Evolutionary conservation across 805 yeast genomes (phyloP), one percentile per base, ranked within the genome.

Genomic region (Hanseniaspora mollemarum): DNA sequence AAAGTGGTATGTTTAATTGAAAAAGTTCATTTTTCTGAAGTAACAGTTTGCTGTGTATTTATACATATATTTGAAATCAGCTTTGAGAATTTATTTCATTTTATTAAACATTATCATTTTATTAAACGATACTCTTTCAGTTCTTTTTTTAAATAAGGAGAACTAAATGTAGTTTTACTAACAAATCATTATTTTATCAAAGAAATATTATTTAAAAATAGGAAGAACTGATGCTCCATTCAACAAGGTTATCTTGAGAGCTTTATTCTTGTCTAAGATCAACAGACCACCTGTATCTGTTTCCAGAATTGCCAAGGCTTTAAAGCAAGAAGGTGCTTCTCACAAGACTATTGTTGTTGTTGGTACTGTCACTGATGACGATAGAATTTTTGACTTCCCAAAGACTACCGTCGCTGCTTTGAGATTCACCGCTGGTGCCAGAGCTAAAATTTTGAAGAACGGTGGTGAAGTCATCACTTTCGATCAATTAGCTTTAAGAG

Each of bases 401-500:
- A 88, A 88, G 83, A 76, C 90, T 68, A 85, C 97, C 61, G 86
- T 92, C 66, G 97, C 98, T 69, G 99, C 98, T 74, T 83, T 92
- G 74, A 87, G 95, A 77, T 88, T 92, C 87, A 92, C 99, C 65
- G 94, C 92, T 68, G 85, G 92, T 76, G 99, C 99, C 73, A 87
- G 83, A 75, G 96, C 96, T 69, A 87, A 85, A 74, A 92, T 92
- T 72, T 66, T 80, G 68, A 90, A 90, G 81, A 90, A 90, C 70
- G 99, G 99, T 77, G 99, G 99, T 81, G 98, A 92, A 80, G 87
- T 87, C 69, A 83, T 92, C 83, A 92, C 99, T 71, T 81, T 92
- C 67, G 99, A 92, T 75, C 96, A 92, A 80, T 86, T 92, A 67
- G 99, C 98, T 68, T 81, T 84, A 68, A 88, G 95, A 76, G 90